These are phyloP conservation scores for Crataegus laevigata DNA, from an alignment of 306 rosid genomes.

Conservation along the genomic window DNA sequence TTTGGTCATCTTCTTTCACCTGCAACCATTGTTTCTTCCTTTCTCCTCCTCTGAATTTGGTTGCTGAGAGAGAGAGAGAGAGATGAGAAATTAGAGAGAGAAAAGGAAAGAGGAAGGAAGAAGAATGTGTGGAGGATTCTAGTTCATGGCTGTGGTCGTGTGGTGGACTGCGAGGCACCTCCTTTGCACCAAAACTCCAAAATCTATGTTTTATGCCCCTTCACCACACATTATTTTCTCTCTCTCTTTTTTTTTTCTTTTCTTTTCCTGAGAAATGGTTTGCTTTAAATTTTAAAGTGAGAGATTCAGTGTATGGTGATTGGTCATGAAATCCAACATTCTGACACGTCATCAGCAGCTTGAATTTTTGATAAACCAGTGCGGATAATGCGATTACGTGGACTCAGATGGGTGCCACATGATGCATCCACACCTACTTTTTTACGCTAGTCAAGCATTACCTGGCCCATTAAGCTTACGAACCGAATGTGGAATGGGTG, in stretches of 20 bases:
- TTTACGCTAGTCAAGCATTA: background rate
- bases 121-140: conserved; percentile 28
- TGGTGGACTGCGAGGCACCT: conserved; percentile 28
- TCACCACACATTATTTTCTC: conserved; percentile 39
- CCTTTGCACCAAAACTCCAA: conserved; percentile 17
- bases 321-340: conserved; percentile 7
- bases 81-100: background rate
- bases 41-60: background rate
- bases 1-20: conserved; percentile 34
- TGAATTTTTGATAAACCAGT: conserved; percentile 33
- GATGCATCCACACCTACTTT: background rate
- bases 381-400: conserved; percentile 67
- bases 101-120: background rate
- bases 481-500: too few species aligned
- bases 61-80: background rate
- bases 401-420: conserved; percentile 17
- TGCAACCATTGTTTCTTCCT: conserved; percentile 37
- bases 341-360: conserved; percentile 45
- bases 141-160: conserved; percentile 26
- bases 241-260: background rate
- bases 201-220: conserved; percentile 30
- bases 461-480: background rate
- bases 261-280: background rate
- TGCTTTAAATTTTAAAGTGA: background rate
- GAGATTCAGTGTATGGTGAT: conserved; percentile 10